Evolutionary conservation across 192 early-diverging fungal genomes (phyloP).

Genomic region (Mortierella antarctica): DNA sequence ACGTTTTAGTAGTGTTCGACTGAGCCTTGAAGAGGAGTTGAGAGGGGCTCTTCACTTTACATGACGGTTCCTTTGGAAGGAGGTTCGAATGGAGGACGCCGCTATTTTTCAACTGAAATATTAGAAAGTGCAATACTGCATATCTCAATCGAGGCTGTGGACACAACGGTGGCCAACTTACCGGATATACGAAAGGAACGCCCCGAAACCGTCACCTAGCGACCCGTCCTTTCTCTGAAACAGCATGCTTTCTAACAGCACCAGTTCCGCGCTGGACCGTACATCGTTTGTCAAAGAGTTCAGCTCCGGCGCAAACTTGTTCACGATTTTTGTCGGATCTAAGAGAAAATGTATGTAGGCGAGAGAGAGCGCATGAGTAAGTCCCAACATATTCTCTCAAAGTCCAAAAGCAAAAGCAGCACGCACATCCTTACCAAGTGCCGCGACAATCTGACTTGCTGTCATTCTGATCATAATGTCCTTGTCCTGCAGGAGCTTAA

Average conservation of each 20-base stretch:
- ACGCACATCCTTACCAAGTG: slow-evolving; percentile 6
- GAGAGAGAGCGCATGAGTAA: neutral
- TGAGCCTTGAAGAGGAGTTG: slow-evolving; percentile 4
- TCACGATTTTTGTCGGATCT: slow-evolving; percentile 11
- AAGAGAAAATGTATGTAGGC: neutral
- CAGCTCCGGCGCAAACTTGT: slow-evolving; percentile 13
- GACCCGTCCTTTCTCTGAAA: slow-evolving; percentile 12
- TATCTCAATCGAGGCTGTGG: neutral
- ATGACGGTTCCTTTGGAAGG: neutral
- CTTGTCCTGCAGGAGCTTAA: slow-evolving; percentile 1
- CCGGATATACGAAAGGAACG: slow-evolving; percentile 25
- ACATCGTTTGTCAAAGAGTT: neutral
- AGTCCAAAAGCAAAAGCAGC: no score
- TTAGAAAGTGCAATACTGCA: neutral
- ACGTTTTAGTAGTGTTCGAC: neutral
- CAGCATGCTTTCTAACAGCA: slow-evolving; percentile 26
- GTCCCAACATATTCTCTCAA: neutral
- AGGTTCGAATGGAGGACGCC: neutral
- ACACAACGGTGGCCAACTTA: neutral
- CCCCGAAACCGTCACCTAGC: slow-evolving; percentile 10
- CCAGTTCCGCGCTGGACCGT: neutral
- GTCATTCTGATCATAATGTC: slow-evolving; percentile 9
- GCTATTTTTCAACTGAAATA: neutral
- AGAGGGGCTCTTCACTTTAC: slow-evolving; percentile 13
- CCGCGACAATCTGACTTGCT: slow-evolving; percentile 11